A percentile compares a stretch with the other conserved stretches of the same genome.
phyloP scores from a whole-genome alignment of 2,329 filamentous ascomycete species.

The Aureobasidium sp. region DNA sequence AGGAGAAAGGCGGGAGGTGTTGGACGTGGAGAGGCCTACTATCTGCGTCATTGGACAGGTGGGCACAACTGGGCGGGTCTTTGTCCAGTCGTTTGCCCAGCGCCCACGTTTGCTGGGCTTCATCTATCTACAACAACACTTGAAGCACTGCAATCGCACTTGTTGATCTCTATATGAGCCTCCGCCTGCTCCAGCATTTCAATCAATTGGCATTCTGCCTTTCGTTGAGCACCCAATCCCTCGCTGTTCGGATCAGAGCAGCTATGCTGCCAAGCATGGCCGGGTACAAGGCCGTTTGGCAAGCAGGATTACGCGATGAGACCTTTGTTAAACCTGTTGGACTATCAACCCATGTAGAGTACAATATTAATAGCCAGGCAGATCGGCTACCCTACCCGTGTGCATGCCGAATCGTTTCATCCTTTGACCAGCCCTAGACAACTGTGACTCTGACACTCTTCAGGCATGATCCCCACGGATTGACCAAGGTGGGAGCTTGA shows the following conservation, averaged over 20 bases:
- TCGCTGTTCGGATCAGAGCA: background rate
- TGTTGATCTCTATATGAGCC: background rate
- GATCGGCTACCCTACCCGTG: background rate
- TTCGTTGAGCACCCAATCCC: background rate
- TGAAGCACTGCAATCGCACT: background rate
- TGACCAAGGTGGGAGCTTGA: background rate
- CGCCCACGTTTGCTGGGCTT: conserved; percentile 3
- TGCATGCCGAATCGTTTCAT: background rate
- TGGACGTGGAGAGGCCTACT: conserved; percentile 12
- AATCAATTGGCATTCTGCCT: background rate
- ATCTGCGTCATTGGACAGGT: conserved; percentile 11
- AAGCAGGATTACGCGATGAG: conserved; percentile 13
- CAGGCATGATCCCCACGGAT: background rate
- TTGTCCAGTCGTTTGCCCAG: too few species aligned
- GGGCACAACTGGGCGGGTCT: conserved; percentile 14
- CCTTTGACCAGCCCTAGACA: background rate
- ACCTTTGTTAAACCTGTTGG: conserved; percentile 14
- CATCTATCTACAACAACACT: conserved; percentile 11
- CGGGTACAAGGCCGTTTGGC: conserved; percentile 11
- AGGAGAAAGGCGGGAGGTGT: conserved; percentile 17
- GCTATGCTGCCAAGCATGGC: conserved; percentile 1
- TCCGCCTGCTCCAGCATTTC: background rate
- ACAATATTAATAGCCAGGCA: background rate
- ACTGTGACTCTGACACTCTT: background rate
- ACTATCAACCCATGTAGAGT: background rate